phyloP scores from a whole-genome alignment of 176 grass and related monocot species.

The bread wheat (Triticum aestivum) region DNA sequence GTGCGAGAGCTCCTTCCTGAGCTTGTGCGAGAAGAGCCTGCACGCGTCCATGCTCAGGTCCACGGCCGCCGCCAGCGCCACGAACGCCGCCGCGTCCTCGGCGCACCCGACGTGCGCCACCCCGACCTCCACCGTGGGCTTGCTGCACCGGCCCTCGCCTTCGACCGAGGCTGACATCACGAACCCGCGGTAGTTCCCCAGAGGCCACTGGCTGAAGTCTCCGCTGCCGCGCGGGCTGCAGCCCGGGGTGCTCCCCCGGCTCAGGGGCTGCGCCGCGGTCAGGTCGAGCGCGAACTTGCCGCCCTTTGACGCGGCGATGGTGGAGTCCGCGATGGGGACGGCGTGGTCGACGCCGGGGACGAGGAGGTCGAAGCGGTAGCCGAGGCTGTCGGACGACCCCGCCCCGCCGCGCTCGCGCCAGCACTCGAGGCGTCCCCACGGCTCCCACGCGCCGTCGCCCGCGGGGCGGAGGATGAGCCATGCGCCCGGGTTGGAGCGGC shows the following conservation, averaged over 20 bases:
- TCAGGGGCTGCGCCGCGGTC: conserved; percentile 54
- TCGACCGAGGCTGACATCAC: conserved; percentile 76
- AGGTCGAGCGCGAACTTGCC: conserved; percentile 94
- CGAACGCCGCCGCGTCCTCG: conserved; percentile 92
- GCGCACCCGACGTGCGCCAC: conserved; percentile 76
- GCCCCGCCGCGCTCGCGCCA: conserved; percentile 86
- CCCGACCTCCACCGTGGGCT: conserved; percentile 70
- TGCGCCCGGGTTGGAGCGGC: conserved; percentile 86
- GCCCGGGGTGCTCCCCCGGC: conserved; percentile 53
- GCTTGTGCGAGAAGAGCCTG: conserved; percentile 83
- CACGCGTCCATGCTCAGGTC: conserved; percentile 99
- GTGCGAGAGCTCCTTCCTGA: conserved; percentile 78
- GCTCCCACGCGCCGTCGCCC: conserved; percentile 87
- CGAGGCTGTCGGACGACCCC: conserved; percentile 59
- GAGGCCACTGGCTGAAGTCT: conserved; percentile 71
- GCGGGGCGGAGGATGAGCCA: conserved; percentile 89
- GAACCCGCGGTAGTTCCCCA: conserved; percentile 78
- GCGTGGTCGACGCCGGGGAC: conserved; percentile 55
- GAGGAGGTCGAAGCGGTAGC: conserved; percentile 86
- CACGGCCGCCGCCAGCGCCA: conserved; percentile 78
- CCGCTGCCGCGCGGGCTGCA: conserved; percentile 88
- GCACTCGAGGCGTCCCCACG: conserved; percentile 88
- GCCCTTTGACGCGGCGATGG: conserved; percentile 58
- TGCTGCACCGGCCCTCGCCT: conserved; percentile 62
- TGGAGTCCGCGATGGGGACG: conserved; percentile 58